These are phyloP conservation scores for Mortierella sp. DNA, from an alignment of 371 early-diverging fungal species.

Conservation along the genomic window DNA sequence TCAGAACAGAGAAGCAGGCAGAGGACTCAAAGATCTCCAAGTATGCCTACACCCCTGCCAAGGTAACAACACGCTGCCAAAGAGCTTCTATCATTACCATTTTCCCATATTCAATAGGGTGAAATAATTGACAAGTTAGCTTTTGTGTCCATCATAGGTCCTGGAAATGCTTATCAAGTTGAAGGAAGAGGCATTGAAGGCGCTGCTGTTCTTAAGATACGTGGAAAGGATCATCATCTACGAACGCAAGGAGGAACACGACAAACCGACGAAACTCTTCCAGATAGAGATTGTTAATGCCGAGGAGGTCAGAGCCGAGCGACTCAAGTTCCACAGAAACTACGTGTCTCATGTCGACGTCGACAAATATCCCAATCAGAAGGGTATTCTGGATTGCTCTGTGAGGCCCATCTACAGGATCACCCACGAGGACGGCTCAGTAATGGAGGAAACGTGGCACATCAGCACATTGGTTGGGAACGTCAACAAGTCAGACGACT, in stretches of 20 bases:
- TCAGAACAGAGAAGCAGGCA: constrained; percentile 31
- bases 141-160: constrained; percentile 12
- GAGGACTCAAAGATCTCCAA: constrained; percentile 18
- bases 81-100: too few relatives aligned
- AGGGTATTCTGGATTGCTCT: constrained; percentile 26
- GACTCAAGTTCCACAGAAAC: constrained; percentile 15
- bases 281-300: constrained; percentile 48
- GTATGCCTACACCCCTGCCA: neutral
- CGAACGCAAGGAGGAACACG: constrained; percentile 30
- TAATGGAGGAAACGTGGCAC: constrained; percentile 29
- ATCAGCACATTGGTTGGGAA: constrained; percentile 47
- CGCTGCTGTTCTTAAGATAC: constrained; percentile 53
- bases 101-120: neutral
- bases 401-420: constrained; percentile 24
- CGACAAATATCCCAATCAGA: neutral
- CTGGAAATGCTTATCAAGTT: constrained; percentile 30
- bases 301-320: constrained; percentile 21
- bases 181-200: constrained; percentile 41
- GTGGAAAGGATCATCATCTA: constrained; percentile 56
- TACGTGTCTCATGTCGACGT: constrained; percentile 21
- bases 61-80: neutral
- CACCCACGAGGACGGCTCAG: constrained; percentile 23
- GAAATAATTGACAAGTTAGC: neutral
- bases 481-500: constrained; percentile 12
- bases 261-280: constrained; percentile 31